Evolutionary conservation across 257 asterid genomes (phyloP), one percentile per base, ranked within the genome.

Genomic region (Ajuga chamaepitys): DNA sequence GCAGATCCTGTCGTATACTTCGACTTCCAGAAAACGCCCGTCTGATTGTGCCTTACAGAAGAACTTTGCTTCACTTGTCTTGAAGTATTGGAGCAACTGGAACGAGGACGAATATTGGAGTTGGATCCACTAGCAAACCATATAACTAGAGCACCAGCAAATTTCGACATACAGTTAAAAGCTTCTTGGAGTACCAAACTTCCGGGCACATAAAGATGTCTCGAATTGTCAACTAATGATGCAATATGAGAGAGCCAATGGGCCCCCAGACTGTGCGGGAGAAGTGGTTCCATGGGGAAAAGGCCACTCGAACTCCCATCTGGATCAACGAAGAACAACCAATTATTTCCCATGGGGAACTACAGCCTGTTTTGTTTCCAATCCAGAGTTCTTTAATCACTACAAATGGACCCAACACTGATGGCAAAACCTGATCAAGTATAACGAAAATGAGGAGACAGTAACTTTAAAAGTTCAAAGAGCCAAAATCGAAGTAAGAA

Each of bases 161-260:
- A 77, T 67, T 81, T 94, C 7, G 98, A 83, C 76, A 90, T 71
- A 70, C 81, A 80, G 62, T 67, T 77, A 53, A 94, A 81, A 77
- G 91, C 92, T 75, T 86, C 96, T 70, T 82, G 83, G 74, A 90
- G 76, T 9, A 84, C 91, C 58, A 70, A 71, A 74, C 82, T 88
- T 51, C 97, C 97, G 51, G 85, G 88, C 40, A 72, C 76, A 62
- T 52, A 76, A 10, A 83, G 66, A 69, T 78, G 67, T 72, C 84
- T 83, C 3, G 97, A 81, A 77, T 74, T 70, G 64, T 84, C 86
- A 44, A 84, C 57, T 41, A 93, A 70, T 3, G 86, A 78, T 24
- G 80, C 56, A 58, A 93, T 47, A 54, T 78, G 81, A 45, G 84
- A 73, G 62, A 89, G 72, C 76, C 75, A 81, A 54, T 85, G 77